phyloP scores from a whole-genome alignment of 352 stramenopile species.

The Globisporangium takayamanum region DNA sequence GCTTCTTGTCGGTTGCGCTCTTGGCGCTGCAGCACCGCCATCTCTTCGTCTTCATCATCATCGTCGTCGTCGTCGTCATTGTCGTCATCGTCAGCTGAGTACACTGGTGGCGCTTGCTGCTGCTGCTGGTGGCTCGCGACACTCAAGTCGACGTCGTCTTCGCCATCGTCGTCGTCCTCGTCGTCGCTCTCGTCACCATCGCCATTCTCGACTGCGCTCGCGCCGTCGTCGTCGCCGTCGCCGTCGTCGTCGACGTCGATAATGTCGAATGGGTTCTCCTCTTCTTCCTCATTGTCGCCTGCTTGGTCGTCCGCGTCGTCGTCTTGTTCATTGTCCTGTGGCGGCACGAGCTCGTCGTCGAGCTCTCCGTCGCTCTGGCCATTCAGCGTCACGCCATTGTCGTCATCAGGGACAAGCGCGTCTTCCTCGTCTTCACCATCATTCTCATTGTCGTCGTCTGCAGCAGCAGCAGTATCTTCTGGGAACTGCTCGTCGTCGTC shows the following conservation, averaged over 20 bases:
- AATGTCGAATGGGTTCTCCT: slow-evolving; percentile 21
- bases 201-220: slow-evolving; percentile 15
- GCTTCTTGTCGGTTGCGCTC: slow-evolving; percentile 51
- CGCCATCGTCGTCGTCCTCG: slow-evolving; percentile 14
- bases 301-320: slow-evolving; percentile 9
- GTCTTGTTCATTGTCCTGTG: slow-evolving; percentile 9
- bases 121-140: slow-evolving; percentile 12
- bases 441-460: slow-evolving; percentile 12
- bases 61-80: slow-evolving; percentile 28
- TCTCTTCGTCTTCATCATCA: slow-evolving; percentile 20
- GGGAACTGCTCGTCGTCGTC: slow-evolving; percentile 38
- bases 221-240: slow-evolving; percentile 20
- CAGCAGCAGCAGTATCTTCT: not conserved
- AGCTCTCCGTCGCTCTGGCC: not conserved
- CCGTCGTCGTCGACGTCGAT: slow-evolving; percentile 19
- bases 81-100: slow-evolving; percentile 31
- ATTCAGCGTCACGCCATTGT: not conserved
- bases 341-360: slow-evolving; percentile 12
- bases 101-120: slow-evolving; percentile 9
- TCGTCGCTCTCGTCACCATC: slow-evolving; percentile 16
- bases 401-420: slow-evolving; percentile 11
- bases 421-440: slow-evolving; percentile 9
- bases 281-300: slow-evolving; percentile 4
- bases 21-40: slow-evolving; percentile 16
- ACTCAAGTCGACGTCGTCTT: slow-evolving; percentile 12